Conservation (phyloP, 2,329 filamentous ascomycete genomes). For the Xylariaceae sp. region DNA sequence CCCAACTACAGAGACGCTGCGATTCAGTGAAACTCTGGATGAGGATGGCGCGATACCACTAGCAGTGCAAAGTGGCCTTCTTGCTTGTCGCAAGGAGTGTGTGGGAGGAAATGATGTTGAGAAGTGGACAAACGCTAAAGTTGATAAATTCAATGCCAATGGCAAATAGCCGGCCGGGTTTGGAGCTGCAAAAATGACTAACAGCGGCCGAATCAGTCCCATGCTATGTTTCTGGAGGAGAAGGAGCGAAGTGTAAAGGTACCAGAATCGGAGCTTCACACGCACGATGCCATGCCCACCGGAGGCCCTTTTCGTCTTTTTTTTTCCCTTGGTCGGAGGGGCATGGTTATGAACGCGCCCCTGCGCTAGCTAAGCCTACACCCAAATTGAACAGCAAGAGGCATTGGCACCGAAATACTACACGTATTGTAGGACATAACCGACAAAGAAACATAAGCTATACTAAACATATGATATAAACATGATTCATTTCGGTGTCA, state of each 20-base stretch:
- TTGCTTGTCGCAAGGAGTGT: conserved; percentile 1
- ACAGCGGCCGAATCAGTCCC: conserved; percentile 12
- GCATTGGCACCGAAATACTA: no score
- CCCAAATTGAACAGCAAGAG: no score
- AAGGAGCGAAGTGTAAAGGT: conserved; percentile 3
- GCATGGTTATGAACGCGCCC: no score
- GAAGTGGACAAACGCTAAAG: not conserved
- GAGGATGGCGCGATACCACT: conserved; percentile 1
- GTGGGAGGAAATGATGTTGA: not conserved
- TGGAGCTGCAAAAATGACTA: conserved; percentile 21
- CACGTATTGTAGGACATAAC: no score
- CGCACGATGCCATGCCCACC: not conserved
- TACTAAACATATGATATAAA: no score
- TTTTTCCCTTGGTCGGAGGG: not conserved
- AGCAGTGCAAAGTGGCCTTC: conserved; percentile 1
- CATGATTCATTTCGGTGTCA: no score
- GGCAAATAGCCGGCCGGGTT: conserved; percentile 12
- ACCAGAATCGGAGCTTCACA: conserved; percentile 12
- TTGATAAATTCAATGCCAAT: conserved; percentile 1
- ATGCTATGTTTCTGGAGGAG: conserved; percentile 10
- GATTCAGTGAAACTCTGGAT: conserved; percentile 14
- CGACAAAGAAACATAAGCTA: no score
- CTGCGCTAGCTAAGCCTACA: no score
- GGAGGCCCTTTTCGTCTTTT: not conserved
- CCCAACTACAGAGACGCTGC: conserved; percentile 22